Evolutionary conservation across 2,329 filamentous ascomycete species (phyloP).

Genomic region (Xylariaceae sp.): DNA sequence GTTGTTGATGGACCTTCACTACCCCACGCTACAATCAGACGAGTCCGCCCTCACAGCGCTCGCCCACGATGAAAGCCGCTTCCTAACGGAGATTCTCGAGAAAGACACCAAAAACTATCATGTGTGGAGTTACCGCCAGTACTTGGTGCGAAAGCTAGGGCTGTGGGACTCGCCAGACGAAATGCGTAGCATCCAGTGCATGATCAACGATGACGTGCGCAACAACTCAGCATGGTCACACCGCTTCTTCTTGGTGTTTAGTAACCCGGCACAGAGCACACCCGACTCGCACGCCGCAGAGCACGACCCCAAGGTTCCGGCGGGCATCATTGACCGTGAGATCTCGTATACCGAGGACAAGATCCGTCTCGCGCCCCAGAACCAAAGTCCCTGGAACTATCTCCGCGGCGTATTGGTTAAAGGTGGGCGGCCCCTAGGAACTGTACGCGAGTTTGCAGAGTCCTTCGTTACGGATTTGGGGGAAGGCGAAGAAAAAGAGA

Average conservation of each 20-base stretch:
- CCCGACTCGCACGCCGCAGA: constrained; percentile 55
- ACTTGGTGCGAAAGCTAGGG: constrained; percentile 67
- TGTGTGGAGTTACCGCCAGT: constrained; percentile 94
- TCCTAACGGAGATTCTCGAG: constrained; percentile 80
- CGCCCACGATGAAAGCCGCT: constrained; percentile 71
- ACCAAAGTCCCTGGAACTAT: constrained; percentile 95
- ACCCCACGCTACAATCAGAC: constrained; percentile 55
- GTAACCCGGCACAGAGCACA: constrained; percentile 59
- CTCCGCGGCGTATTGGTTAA: constrained; percentile 76
- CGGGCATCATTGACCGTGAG: constrained; percentile 73
- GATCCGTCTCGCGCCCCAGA: constrained; percentile 84
- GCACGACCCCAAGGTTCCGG: constrained; percentile 62
- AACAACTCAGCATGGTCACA: constrained; percentile 99
- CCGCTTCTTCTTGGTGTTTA: constrained; percentile 90
- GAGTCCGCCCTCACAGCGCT: constrained; percentile 53
- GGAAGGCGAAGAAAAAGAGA: constrained; percentile 50
- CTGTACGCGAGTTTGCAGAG: constrained; percentile 54
- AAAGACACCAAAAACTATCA: constrained; percentile 97
- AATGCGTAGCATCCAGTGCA: constrained; percentile 70
- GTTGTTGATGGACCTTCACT: constrained; percentile 65
- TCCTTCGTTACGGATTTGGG: constrained; percentile 58
- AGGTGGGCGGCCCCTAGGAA: constrained; percentile 58
- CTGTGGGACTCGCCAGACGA: constrained; percentile 62
- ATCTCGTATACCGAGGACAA: constrained; percentile 74
- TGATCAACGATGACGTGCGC: constrained; percentile 81